phyloP scores from a whole-genome alignment of 768 basidiomycete species.

The Sporobolomyces phaffii region DNA sequence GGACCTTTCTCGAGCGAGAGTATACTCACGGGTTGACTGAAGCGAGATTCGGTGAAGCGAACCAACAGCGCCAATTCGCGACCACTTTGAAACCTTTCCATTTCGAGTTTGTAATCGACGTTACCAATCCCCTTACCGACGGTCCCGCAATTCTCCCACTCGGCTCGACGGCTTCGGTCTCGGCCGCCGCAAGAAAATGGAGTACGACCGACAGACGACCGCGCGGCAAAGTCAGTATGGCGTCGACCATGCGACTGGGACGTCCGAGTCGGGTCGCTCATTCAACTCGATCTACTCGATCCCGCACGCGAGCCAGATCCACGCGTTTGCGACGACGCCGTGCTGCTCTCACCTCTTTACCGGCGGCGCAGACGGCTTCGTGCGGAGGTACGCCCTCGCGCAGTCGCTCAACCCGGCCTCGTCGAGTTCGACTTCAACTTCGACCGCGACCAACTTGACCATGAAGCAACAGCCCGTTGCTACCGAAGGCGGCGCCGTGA shows the following conservation, averaged over 20 bases:
- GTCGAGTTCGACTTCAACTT: neutral
- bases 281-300: conserved; percentile 28
- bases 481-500: too few species aligned
- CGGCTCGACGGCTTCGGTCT: too few species aligned
- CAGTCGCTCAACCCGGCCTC: conserved; percentile 32
- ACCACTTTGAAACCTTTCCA: too few species aligned
- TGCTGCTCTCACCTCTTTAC: conserved; percentile 39
- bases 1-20: neutral
- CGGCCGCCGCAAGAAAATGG: too few species aligned
- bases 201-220: too few species aligned
- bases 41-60: conserved; percentile 4
- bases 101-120: too few species aligned
- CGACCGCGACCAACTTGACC: conserved; percentile 16
- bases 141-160: too few species aligned
- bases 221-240: neutral
- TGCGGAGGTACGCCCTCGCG: conserved; percentile 37
- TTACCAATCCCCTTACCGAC: too few species aligned
- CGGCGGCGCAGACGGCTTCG: conserved; percentile 40
- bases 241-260: neutral
- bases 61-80: too few species aligned
- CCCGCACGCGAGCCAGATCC: conserved; percentile 23
- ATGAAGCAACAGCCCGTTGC: conserved; percentile 12
- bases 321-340: conserved; percentile 33
- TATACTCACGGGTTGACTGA: conserved; percentile 20
- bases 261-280: neutral